phyloP scores from a whole-genome alignment of 208 protist species.

The Strigomonas culicis region DNA sequence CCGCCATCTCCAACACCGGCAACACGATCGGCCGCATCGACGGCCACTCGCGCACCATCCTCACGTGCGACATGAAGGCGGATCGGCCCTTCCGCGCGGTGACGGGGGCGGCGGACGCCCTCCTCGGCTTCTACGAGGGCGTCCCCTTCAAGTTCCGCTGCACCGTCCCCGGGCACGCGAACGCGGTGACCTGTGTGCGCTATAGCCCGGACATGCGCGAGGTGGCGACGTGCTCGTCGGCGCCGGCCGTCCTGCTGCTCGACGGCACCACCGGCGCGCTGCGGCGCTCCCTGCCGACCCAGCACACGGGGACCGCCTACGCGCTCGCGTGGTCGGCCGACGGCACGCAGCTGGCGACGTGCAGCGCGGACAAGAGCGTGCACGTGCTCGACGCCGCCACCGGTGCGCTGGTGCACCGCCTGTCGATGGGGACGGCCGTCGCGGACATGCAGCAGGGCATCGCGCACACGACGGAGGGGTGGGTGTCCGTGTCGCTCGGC shows the following conservation, averaged over 20 bases:
- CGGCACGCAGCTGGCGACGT: constrained; percentile 25
- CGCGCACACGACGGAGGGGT: constrained; percentile 18
- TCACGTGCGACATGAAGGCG: constrained; percentile 34
- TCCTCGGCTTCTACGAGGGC: constrained; percentile 67
- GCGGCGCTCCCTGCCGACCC: constrained; percentile 17
- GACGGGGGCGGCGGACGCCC: constrained; percentile 10
- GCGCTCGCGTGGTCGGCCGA: constrained; percentile 37
- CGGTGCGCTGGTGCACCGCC: constrained; percentile 9
- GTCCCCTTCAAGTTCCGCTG: constrained; percentile 55
- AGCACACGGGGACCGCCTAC: constrained; percentile 48
- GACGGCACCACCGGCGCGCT: constrained; percentile 47
- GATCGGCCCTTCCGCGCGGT: constrained; percentile 25
- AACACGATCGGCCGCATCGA: constrained; percentile 36
- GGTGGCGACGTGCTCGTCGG: constrained; percentile 33
- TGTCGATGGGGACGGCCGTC: constrained; percentile 21
- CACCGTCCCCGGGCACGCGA: constrained; percentile 31
- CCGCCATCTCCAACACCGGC: constrained; percentile 29
- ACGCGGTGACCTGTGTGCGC: constrained; percentile 63
- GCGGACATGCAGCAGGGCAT: constrained; percentile 45
- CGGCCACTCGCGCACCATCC: constrained; percentile 45
- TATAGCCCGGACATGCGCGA: constrained; percentile 42
- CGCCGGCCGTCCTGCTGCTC: constrained; percentile 33
- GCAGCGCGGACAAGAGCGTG: constrained; percentile 42
- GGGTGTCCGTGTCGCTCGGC: constrained; percentile 27
- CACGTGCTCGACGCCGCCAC: constrained; percentile 21